Conservation (phyloP, 2,329 filamentous ascomycete species). For the Arthrobotrys conoides region DNA sequence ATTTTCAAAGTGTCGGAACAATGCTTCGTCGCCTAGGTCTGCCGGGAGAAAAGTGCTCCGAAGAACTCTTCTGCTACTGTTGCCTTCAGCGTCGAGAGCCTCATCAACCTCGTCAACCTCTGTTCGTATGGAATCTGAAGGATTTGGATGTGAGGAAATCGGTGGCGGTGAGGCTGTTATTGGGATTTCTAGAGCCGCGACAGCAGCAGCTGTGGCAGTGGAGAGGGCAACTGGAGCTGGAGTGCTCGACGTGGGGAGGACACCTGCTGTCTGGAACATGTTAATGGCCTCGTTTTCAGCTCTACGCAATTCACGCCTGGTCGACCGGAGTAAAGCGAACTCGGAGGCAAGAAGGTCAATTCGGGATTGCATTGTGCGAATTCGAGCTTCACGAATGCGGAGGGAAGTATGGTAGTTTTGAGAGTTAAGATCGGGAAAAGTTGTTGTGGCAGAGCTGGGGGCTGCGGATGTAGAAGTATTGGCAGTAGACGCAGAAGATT, state of each 20-base stretch:
- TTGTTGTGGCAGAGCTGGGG: background rate
- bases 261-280: slow-evolving; percentile 50
- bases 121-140: slow-evolving; percentile 37
- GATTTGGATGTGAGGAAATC: slow-evolving; percentile 3
- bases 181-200: slow-evolving; percentile 22
- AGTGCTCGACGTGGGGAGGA: slow-evolving; percentile 9
- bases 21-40: slow-evolving; percentile 59
- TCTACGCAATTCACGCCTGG: slow-evolving; percentile 62
- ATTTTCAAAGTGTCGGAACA: slow-evolving; percentile 56
- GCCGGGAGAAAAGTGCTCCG: slow-evolving; percentile 54
- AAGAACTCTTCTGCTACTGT: slow-evolving; percentile 54
- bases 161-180: slow-evolving; percentile 27
- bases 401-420: slow-evolving; percentile 59
- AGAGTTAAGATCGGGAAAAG: slow-evolving; percentile 40
- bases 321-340: slow-evolving; percentile 62
- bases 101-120: slow-evolving; percentile 58
- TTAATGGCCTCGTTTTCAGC: slow-evolving; percentile 55
- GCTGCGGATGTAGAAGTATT: background rate
- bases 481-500: background rate
- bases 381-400: slow-evolving; percentile 62
- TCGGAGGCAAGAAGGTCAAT: slow-evolving; percentile 64
- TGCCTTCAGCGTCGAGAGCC: slow-evolving; percentile 54
- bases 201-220: slow-evolving; percentile 9
- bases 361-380: slow-evolving; percentile 64
- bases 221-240: slow-evolving; percentile 15